Evolutionary conservation across 805 yeast genomes (phyloP), one percentile per base, ranked within the genome.

Genomic region (Candida alai): DNA sequence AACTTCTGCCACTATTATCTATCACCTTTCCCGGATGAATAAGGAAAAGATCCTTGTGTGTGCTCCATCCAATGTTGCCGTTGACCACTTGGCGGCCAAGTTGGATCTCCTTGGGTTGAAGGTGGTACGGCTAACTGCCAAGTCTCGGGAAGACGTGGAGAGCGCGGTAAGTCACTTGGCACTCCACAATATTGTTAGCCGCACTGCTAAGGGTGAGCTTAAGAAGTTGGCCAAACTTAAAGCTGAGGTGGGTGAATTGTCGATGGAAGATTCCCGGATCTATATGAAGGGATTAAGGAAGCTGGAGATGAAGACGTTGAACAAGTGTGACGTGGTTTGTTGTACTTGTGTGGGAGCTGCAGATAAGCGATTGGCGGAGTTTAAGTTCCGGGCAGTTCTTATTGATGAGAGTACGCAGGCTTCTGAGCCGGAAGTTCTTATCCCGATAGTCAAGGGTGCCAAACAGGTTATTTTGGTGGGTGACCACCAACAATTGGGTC

Each of bases 51-150:
- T 88, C 6, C 67, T 89, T 25, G 96, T 88, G 3, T 86, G 96
- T 67, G 96, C 97, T 3, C 96, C 97, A 15, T 88, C 96, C 14
- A 89, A 89, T 57, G 90, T 89, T 32, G 97, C 96, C 0, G 96
- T 86, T 20, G 96, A 89, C 56, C 95, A 89, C 62, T 68, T 89
- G 36, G 86, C 96, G 2, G 72, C 70, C 7, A 83, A 88, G 48
- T 65, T 89, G 26, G 73, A 77, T 35, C 54, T 58, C n/a, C 56
- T 86, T 19, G 95, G 95, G 0, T 59, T 89, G 37, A 76, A 76
- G 13, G 95, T 87, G 22, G 84, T 85, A 11, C 71, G 97, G 47
- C 48, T 89, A 30, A 70, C 80, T 5, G 94, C 96, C 2, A 77
- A 70, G 48, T 71, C 83, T 26, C 69, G 95, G 40, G 96, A 87